Percentiles rank a stretch among this genome's conserved stretches.
phyloP scores from a whole-genome alignment of 176 grass and related monocot species.

The Cenchrus fungigraminus region DNA sequence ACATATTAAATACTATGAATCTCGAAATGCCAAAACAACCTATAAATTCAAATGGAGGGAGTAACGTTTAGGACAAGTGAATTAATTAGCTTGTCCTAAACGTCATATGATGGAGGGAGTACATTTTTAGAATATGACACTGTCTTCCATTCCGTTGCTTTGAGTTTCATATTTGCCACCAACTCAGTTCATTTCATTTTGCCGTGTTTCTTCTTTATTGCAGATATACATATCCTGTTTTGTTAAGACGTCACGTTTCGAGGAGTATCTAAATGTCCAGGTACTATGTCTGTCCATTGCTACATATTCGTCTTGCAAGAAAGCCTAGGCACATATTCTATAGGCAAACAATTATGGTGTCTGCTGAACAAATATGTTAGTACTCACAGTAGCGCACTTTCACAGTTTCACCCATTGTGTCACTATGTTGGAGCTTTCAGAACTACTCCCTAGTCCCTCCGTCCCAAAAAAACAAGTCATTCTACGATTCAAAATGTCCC shows the following conservation, averaged over 20 bases:
- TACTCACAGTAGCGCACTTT: background rate
- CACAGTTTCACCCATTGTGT: background rate
- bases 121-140: slow-evolving; percentile 6
- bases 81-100: no score
- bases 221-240: slow-evolving; percentile 94
- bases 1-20: no score
- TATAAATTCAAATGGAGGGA: no score
- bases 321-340: slow-evolving; percentile 19
- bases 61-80: no score
- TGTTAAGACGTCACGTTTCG: slow-evolving; percentile 93
- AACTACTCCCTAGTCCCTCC: background rate
- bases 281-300: slow-evolving; percentile 42
- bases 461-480: no score
- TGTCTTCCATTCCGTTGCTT: slow-evolving; percentile 14
- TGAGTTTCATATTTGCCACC: slow-evolving; percentile 3
- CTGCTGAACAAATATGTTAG: slow-evolving; percentile 19
- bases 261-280: slow-evolving; percentile 95
- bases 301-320: slow-evolving; percentile 26
- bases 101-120: background rate
- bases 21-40: no score
- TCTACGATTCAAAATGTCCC: no score
- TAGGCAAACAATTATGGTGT: background rate
- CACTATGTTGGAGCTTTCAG: background rate
- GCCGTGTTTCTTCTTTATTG: slow-evolving; percentile 37
- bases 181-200: slow-evolving; percentile 37